Evolutionary conservation across 192 early-diverging fungal species (phyloP).

Genomic region (Spizellomyces sp.): DNA sequence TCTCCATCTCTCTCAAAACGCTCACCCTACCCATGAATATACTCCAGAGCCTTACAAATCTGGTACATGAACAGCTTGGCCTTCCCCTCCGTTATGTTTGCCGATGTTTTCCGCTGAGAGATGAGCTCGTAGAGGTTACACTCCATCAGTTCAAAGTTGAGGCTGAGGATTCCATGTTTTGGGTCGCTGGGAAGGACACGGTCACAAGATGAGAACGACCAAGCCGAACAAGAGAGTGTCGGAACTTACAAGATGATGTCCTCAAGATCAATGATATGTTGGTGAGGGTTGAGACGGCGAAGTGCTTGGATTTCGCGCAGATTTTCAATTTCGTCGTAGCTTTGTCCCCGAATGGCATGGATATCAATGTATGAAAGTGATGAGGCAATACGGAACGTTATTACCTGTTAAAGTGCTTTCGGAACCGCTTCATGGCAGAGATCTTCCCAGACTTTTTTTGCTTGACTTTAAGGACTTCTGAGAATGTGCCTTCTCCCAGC

Average conservation of each 20-base stretch:
- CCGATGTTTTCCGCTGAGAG: conserved; percentile 44
- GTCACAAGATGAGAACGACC: conserved; percentile 11
- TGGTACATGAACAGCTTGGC: conserved; percentile 61
- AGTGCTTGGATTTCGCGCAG: conserved; percentile 66
- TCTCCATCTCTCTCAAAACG: not conserved
- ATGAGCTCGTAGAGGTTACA: conserved; percentile 68
- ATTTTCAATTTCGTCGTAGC: conserved; percentile 57
- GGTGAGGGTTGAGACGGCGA: conserved; percentile 56
- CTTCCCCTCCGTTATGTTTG: conserved; percentile 51
- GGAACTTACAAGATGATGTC: conserved; percentile 60
- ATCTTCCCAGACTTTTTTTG: conserved; percentile 60
- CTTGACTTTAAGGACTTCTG: conserved; percentile 65
- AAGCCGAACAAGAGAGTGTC: not conserved
- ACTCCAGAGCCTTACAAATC: conserved; percentile 61
- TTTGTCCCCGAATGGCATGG: not conserved
- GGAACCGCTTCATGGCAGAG: conserved; percentile 66
- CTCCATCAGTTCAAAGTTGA: conserved; percentile 68
- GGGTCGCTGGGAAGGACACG: conserved; percentile 49
- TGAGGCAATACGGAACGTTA: not conserved
- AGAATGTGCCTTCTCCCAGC: conserved; percentile 69
- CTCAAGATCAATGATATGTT: conserved; percentile 52
- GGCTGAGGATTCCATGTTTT: conserved; percentile 52
- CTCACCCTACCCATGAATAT: conserved; percentile 53
- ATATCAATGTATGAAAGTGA: not conserved
- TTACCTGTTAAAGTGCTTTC: conserved; percentile 61